Percentiles rank a stretch among this genome's conserved stretches.
phyloP scores from a whole-genome alignment of 169 alveolate species.

The Eimeria falciformis region DNA sequence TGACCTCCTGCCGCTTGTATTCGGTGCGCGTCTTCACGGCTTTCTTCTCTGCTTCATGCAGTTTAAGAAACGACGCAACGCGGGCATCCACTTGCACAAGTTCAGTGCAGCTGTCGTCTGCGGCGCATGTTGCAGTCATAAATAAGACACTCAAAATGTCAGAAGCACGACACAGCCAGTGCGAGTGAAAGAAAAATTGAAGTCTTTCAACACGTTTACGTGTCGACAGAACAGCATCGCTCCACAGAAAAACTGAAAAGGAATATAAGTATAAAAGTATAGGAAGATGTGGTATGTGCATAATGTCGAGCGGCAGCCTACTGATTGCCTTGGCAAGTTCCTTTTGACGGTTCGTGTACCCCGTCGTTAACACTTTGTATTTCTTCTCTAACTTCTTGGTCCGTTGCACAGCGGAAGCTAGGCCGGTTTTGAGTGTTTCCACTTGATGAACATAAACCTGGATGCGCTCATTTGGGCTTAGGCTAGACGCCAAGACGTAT shows the following conservation, averaged over 20 bases:
- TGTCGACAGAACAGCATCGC: no score
- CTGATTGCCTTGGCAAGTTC: constrained; percentile 57
- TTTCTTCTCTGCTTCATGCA: constrained; percentile 57
- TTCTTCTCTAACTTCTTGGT: constrained; percentile 68
- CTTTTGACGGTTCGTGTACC: constrained; percentile 55
- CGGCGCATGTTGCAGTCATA: not conserved
- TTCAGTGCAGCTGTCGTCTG: constrained; percentile 69
- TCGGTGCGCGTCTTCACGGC: constrained; percentile 66
- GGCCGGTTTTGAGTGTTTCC: constrained; percentile 33
- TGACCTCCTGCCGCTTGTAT: constrained; percentile 46
- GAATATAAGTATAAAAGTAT: no score
- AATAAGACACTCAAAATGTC: not conserved
- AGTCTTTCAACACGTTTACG: no score
- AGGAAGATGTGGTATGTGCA: no score
- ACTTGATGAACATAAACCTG: constrained; percentile 55
- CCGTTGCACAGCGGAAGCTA: constrained; percentile 48
- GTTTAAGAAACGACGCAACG: constrained; percentile 45
- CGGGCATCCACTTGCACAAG: constrained; percentile 60
- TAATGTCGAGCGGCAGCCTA: no score
- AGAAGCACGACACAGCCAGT: no score
- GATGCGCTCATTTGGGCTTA: constrained; percentile 50
- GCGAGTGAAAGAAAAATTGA: no score
- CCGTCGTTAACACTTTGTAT: constrained; percentile 50
- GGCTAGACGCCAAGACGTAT: constrained; percentile 31
- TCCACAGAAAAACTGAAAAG: no score